Evolutionary conservation across 352 stramenopile genomes (phyloP).

Genomic region (Phytopythium boreale): DNA sequence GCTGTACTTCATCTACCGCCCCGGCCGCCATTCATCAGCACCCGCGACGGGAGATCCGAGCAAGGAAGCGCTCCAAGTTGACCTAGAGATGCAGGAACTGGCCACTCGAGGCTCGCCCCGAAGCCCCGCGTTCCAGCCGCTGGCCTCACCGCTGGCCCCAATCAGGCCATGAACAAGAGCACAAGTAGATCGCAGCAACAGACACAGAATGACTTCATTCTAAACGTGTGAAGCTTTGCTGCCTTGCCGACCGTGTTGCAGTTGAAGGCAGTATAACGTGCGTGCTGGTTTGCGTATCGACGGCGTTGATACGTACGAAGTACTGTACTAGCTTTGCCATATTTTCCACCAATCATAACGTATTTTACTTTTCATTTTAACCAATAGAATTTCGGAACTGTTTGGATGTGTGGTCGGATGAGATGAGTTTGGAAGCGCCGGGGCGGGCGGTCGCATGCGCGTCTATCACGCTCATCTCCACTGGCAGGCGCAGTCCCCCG

Average conservation of each 20-base stretch:
- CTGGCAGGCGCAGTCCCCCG: neutral
- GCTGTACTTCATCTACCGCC: conserved; percentile 31
- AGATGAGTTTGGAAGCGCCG: neutral
- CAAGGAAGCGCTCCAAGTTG: neutral
- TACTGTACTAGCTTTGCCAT: no score
- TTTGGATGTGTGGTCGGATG: neutral
- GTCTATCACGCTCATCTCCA: neutral
- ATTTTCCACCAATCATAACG: neutral
- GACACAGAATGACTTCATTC: neutral
- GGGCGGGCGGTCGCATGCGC: neutral
- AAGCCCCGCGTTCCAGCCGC: neutral
- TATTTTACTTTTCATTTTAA: neutral
- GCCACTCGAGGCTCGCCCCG: neutral
- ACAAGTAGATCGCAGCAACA: neutral
- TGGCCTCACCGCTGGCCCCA: neutral
- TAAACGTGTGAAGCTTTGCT: no score
- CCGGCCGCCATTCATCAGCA: neutral
- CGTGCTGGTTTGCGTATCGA: no score
- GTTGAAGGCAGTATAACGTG: neutral
- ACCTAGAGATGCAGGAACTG: neutral
- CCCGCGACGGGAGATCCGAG: neutral
- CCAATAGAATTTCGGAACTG: neutral
- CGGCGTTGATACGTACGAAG: no score
- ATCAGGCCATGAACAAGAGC: neutral
- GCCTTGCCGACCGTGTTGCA: neutral